Evolutionary conservation across 495 filamentous ascomycete species (phyloP).

Genomic region (Annulohypoxylon bovei): DNA sequence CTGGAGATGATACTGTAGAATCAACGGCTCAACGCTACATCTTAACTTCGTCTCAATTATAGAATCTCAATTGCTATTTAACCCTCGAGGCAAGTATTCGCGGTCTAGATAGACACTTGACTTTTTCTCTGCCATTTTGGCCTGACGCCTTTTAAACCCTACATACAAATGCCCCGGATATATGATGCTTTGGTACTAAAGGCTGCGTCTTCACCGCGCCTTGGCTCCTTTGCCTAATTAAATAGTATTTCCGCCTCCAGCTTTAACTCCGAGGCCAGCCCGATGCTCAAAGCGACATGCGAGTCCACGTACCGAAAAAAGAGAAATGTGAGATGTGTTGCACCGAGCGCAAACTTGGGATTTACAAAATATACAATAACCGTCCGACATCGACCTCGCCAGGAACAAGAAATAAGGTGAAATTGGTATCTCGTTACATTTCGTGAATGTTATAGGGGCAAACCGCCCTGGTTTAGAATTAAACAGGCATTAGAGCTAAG

Average conservation of each 20-base stretch:
- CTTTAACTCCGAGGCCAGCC: constrained; percentile 47
- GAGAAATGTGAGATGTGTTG: constrained; percentile 37
- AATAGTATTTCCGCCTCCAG: constrained; percentile 25
- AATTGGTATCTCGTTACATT: constrained; percentile 48
- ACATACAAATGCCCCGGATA: constrained; percentile 20
- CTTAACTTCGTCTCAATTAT: neutral
- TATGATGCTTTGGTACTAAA: constrained; percentile 13
- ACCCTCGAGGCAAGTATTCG: constrained; percentile 11
- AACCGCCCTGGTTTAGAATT: constrained; percentile 25
- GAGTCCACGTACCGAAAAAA: constrained; percentile 29
- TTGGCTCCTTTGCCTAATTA: constrained; percentile 25
- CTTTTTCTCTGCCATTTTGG: constrained; percentile 10
- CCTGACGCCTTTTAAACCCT: constrained; percentile 27
- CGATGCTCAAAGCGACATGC: constrained; percentile 34
- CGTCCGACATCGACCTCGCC: constrained; percentile 20
- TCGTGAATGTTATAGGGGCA: constrained; percentile 44
- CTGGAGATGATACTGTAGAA: too few species aligned
- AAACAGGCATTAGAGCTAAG: constrained; percentile 23
- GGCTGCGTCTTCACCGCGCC: constrained; percentile 19
- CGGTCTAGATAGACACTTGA: constrained; percentile 1
- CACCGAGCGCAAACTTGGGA: constrained; percentile 36
- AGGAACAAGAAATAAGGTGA: constrained; percentile 37
- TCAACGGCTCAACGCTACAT: neutral
- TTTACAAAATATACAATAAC: constrained; percentile 46
- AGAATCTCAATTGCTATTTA: constrained; percentile 8